Percentiles rank a stretch among this genome's conserved stretches.
Conservation (phyloP, 305 asterid genomes). For the Ajuga reptans region DNA sequence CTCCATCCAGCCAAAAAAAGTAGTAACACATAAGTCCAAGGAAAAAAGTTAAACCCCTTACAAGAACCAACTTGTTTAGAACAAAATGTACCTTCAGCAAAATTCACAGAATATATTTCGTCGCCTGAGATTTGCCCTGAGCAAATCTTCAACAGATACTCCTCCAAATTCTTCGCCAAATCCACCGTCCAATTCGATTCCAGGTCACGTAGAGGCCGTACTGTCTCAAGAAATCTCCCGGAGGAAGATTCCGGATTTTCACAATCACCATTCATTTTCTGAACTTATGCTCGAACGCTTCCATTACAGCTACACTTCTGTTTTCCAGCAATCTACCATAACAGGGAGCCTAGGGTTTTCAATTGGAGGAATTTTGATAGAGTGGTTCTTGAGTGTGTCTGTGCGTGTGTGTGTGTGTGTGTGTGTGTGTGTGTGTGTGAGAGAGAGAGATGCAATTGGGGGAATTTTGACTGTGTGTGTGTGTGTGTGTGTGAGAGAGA, state of each 20-base stretch:
- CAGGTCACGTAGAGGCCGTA: constrained; percentile 75
- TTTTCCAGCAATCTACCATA: not conserved
- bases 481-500: not conserved
- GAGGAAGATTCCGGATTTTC: constrained; percentile 37
- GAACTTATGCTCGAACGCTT: constrained; percentile 1
- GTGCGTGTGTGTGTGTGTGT: not conserved
- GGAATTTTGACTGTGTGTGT: not conserved
- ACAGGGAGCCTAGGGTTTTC: constrained; percentile 12
- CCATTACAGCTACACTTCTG: constrained; percentile 14
- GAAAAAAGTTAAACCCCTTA: not conserved
- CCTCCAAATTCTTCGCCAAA: constrained; percentile 72
- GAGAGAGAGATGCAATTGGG: constrained; percentile 16
- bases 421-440: not conserved
- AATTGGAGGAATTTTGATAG: constrained; percentile 15
- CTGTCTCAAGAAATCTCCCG: constrained; percentile 46
- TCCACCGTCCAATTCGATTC: constrained; percentile 88
- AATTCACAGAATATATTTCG: constrained; percentile 56
- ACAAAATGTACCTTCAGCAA: constrained; percentile 67
- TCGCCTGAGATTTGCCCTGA: constrained; percentile 61
- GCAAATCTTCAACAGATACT: constrained; percentile 74
- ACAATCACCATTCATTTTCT: constrained; percentile 31
- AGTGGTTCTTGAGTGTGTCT: not conserved
- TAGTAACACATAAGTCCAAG: not conserved
- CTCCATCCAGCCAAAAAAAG: constrained; percentile 20
- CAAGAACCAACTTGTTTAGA: not conserved